Evolutionary conservation across 129 eudicot species (phyloP), one percentile per base, ranked within the genome.

Genomic region (Tanacetum coccineum): DNA sequence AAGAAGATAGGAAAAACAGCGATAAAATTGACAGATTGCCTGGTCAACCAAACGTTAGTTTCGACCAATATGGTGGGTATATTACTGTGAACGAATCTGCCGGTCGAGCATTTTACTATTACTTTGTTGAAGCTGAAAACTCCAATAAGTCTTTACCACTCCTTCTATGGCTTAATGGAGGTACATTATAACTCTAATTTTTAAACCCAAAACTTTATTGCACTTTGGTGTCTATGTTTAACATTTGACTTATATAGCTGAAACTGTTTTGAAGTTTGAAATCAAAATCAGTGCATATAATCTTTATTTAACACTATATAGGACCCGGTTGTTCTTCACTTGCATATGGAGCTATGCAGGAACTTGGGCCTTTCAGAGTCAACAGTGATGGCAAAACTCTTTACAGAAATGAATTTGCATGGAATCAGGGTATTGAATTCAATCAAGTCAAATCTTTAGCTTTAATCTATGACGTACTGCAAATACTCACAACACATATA

Each of bases 101-200:
- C 0, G 96, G 95, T 15, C 70, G 84, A 10, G 96, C 98, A 12
- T 83, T 91, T 36, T 88, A 91, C 57, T 91, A 91, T 74, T 91
- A 91, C 79, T 91, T 91, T 18, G 89, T 56, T 20, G 98, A 83
- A 74, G 96, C 98, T 6, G 78, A 77, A 13, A 44, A 62, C n/a
- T 59, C 64, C 45, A 64, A 70, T 9, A 18, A 81, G 45, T 47
- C 79, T 13, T 66, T 81, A 59, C 98, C 98, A 62, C 95, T 91
- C 57, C 90, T 91, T 54, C 96, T 91, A 52, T 91, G 98, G 98
- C 98, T 91, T 42, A 91, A 91, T 74, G 98, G 98, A 87, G 98
- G 98, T 91, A 82, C 13, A 14, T 32, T 21, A 36, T 39, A 62
- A 17, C 62, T 19, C 17, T 47, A 60, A 44, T 20, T 19, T 46